Conservation (phyloP, 345 rosid genomes). For the Salix caprea region DNA sequence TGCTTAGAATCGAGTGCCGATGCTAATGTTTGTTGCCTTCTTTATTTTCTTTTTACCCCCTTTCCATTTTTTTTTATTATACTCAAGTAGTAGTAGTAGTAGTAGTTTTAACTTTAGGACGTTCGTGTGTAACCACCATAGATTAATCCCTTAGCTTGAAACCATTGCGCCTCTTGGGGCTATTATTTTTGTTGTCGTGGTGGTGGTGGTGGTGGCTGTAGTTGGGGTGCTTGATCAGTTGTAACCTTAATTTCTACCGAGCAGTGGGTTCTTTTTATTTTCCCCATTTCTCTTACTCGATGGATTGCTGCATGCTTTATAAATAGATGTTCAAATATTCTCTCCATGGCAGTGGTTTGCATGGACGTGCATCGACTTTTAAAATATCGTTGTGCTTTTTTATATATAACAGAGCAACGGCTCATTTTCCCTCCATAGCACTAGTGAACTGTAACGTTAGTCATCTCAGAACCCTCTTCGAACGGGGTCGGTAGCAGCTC, state of each 20-base stretch:
- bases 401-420: too few species aligned
- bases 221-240: conserved; percentile 34
- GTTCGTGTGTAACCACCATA: conserved; percentile 11
- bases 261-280: conserved; percentile 50
- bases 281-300: background rate
- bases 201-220: conserved; percentile 28
- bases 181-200: background rate
- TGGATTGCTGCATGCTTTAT: background rate
- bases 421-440: too few species aligned
- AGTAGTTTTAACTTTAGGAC: conserved; percentile 11
- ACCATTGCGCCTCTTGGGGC: background rate
- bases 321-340: too few species aligned
- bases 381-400: too few species aligned
- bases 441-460: too few species aligned
- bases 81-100: conserved; percentile 1
- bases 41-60: conserved; percentile 27
- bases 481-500: background rate
- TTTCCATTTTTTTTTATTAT: background rate
- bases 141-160: conserved; percentile 20
- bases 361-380: too few species aligned
- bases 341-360: too few species aligned
- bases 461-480: too few species aligned
- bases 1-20: conserved; percentile 3
- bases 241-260: conserved; percentile 25
- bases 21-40: conserved; percentile 6